These are phyloP conservation scores for Stephania cephalantha DNA, from an alignment of 164 flowering plant species.

Conservation along the genomic window DNA sequence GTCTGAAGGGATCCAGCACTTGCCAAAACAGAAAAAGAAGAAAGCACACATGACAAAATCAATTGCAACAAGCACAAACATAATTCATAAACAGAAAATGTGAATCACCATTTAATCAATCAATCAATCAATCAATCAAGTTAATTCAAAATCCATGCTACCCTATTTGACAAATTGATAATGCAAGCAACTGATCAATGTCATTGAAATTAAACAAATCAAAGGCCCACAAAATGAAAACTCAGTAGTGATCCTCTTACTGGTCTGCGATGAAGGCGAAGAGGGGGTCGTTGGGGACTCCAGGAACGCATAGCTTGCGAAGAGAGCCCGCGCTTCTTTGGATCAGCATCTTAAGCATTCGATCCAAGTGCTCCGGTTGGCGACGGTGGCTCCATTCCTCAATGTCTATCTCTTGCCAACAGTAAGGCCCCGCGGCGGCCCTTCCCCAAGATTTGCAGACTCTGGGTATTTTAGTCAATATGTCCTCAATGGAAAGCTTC, in stretches of 20 bases:
- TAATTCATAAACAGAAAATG: not conserved
- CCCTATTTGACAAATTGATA: not conserved
- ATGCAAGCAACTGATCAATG: not conserved
- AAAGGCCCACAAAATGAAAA: not conserved
- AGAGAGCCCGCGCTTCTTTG: slow-evolving; percentile 54
- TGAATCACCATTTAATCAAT: not conserved
- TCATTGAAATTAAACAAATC: not conserved
- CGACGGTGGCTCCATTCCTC: slow-evolving; percentile 59
- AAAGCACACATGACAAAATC: slow-evolving; percentile 3
- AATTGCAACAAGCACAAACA: not conserved
- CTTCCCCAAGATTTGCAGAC: slow-evolving; percentile 84
- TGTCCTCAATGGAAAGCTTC: slow-evolving; percentile 60
- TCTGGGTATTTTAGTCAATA: slow-evolving; percentile 63
- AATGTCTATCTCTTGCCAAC: slow-evolving; percentile 95
- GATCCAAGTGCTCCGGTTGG: slow-evolving; percentile 35
- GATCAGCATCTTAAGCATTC: slow-evolving; percentile 57
- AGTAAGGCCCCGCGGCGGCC: slow-evolving; percentile 72
- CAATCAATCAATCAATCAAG: not conserved
- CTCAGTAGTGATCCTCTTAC: slow-evolving; percentile 34
- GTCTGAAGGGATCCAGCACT: slow-evolving; percentile 60
- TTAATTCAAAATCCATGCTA: not conserved
- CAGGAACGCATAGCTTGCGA: slow-evolving; percentile 48
- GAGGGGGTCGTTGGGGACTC: slow-evolving; percentile 24
- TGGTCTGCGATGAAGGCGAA: slow-evolving; percentile 60
- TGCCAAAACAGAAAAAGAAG: slow-evolving; percentile 16